Base-by-base conservation (phyloP, 2,329 filamentous ascomycete genomes). In the Trichoderma sp. region DNA sequence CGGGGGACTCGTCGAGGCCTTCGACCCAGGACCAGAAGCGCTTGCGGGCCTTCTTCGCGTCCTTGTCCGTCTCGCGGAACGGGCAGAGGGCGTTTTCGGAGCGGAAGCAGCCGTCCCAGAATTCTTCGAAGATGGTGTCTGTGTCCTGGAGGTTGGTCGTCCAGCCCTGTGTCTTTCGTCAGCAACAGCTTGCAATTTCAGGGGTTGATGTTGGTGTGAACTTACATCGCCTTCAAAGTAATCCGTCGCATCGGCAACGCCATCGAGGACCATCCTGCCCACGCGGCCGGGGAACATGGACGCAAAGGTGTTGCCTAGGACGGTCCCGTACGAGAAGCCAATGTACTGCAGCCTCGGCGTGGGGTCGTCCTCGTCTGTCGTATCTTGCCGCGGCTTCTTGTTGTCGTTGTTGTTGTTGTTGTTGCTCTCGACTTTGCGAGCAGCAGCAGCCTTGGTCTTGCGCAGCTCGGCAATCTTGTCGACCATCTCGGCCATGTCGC, bases 321-420 rank as follows among this genome's bases (percentile, higher is more conserved):
- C 41, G 2, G 73, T 75, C 17, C 74, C 74, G 19, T 84, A 84
- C 5, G 79, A 82, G 59, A 82, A 77, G 0, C 82, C 81, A 75
- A 80, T 79, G 68, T 82, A 84, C 68, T 79, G 78, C 17, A 83
- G 66, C 9, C 69, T 47, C 0, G 69, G 67, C 4, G 58, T 14
- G 19, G 64, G 45, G 3, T 59, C 58, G 43, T 62, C 47, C 15
- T 15, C 15, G 3, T 57, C 30, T n/a, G 30, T 28, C 3, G 17
- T 26, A 14, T 10, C 39, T 6, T 59, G 65, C 9, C 66, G 54
- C 41, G 48, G 28, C 17, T 15, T 17, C 57, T 28, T n/a, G n/a
- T n/a, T 28, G 15, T 30, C 2, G 7, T 9, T 30, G 6, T 30
- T 30, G 30, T 30, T 34, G 15, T 43, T 19, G 17, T 21, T 10